Conservation (phyloP, 495 filamentous ascomycete species). For the Cetradonia linearis region DNA sequence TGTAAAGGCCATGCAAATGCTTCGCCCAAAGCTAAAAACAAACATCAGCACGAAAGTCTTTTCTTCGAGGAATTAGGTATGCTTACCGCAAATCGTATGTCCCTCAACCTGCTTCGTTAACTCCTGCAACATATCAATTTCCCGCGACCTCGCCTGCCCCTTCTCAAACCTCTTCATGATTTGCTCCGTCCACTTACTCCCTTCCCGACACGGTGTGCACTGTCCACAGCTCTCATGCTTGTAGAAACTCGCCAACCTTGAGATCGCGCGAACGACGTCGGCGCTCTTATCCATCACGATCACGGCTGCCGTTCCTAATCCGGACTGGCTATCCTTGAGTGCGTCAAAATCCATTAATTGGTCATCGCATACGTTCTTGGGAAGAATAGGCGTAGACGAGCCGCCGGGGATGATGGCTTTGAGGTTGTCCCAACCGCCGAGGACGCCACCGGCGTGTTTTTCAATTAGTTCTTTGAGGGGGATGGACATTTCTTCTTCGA, state of each 20-base stretch:
- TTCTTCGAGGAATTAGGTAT: background rate
- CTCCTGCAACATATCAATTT: slow-evolving; percentile 99
- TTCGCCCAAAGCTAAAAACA: slow-evolving; percentile 64
- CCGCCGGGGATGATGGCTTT: slow-evolving; percentile 91
- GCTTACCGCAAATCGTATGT: slow-evolving; percentile 87
- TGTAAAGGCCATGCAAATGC: slow-evolving; percentile 98
- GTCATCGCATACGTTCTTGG: slow-evolving; percentile 75
- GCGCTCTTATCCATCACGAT: slow-evolving; percentile 98
- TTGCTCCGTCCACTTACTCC: slow-evolving; percentile 95
- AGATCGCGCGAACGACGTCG: slow-evolving; percentile 88
- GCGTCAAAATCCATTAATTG: slow-evolving; percentile 99
- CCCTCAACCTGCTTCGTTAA: slow-evolving; percentile 98
- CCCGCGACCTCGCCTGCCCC: slow-evolving; percentile 73
- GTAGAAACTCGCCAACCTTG: slow-evolving; percentile 89
- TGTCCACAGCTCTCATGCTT: slow-evolving; percentile 97
- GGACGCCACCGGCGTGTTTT: slow-evolving; percentile 92
- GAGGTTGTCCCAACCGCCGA: slow-evolving; percentile 96
- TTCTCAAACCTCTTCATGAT: slow-evolving; percentile 95
- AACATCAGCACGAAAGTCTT: background rate
- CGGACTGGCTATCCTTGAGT: slow-evolving; percentile 92
- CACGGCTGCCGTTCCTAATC: slow-evolving; percentile 94
- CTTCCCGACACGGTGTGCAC: slow-evolving; percentile 96
- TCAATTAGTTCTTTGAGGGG: slow-evolving; percentile 90
- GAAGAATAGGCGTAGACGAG: slow-evolving; percentile 90
- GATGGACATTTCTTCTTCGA: slow-evolving; percentile 98